phyloP scores from a whole-genome alignment of 495 filamentous ascomycete species.

The Daldinia bambusicola region DNA sequence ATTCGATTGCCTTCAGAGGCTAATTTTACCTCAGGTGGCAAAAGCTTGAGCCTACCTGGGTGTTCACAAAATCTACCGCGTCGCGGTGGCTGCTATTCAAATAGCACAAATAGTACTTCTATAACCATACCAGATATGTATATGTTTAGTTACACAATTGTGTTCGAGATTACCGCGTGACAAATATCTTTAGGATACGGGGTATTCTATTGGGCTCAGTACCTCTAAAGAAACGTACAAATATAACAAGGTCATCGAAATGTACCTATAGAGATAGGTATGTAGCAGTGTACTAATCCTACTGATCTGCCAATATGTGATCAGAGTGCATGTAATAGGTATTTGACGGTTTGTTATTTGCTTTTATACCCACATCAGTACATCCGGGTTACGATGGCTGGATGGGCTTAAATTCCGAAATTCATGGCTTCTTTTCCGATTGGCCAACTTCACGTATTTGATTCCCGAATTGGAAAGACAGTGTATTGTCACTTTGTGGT shows the following conservation, averaged over 20 bases:
- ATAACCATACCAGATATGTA: conserved; percentile 7
- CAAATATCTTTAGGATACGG: background rate
- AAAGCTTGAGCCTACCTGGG: background rate
- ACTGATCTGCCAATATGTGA: no score
- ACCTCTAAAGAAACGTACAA: no score
- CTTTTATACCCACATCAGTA: no score
- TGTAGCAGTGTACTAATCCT: no score
- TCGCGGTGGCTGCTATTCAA: background rate
- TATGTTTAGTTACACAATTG: background rate
- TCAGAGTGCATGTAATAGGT: no score
- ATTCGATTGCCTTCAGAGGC: conserved; percentile 18
- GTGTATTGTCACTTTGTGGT: background rate
- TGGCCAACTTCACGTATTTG: conserved; percentile 9
- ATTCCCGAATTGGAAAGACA: conserved; percentile 31
- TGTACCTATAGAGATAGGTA: no score
- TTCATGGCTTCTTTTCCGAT: conserved; percentile 16
- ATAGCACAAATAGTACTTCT: conserved; percentile 23
- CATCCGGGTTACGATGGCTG: no score
- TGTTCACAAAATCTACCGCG: background rate
- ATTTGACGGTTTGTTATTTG: no score
- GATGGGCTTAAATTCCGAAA: background rate
- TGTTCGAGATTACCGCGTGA: background rate
- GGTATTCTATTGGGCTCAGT: no score
- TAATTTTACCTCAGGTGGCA: conserved; percentile 11
- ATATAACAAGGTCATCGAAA: no score